These are phyloP conservation scores for Trametes polyzona DNA, from an alignment of 1,284 basidiomycete genomes.

Conservation along the genomic window DNA sequence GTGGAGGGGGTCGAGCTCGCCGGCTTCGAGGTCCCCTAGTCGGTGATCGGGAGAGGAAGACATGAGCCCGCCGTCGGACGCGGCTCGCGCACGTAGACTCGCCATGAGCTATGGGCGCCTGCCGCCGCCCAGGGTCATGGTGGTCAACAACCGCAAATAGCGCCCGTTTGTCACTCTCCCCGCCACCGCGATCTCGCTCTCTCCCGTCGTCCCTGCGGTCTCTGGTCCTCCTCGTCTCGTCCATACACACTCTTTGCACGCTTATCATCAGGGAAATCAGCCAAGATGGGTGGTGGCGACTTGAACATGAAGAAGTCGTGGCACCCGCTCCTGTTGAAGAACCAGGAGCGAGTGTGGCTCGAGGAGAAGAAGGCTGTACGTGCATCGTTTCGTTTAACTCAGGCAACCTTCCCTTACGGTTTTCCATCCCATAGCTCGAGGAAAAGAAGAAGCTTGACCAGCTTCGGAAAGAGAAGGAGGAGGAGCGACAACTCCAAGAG, in stretches of 20 bases:
- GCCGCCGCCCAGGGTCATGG: background rate
- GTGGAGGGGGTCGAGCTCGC: slow-evolving; percentile 38
- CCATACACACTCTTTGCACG: slow-evolving; percentile 15
- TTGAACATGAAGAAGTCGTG: slow-evolving; percentile 98
- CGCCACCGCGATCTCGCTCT: slow-evolving; percentile 7
- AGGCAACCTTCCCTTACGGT: background rate
- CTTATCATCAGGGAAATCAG: slow-evolving; percentile 30
- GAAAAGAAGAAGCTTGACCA: slow-evolving; percentile 99
- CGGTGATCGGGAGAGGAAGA: slow-evolving; percentile 33
- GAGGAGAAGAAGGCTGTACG: slow-evolving; percentile 94
- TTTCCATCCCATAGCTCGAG: slow-evolving; percentile 70
- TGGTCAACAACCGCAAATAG: slow-evolving; percentile 26
- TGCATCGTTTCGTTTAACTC: slow-evolving; percentile 19
- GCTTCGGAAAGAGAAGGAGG: slow-evolving; percentile 95
- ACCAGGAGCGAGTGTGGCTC: slow-evolving; percentile 99
- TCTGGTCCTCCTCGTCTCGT: slow-evolving; percentile 9
- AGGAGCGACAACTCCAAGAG: slow-evolving; percentile 96
- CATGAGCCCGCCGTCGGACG: slow-evolving; percentile 31
- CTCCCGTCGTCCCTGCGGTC: slow-evolving; percentile 1
- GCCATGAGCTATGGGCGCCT: slow-evolving; percentile 19
- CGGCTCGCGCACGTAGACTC: slow-evolving; percentile 26
- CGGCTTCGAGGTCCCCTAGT: slow-evolving; percentile 41
- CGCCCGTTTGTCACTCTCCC: slow-evolving; percentile 11
- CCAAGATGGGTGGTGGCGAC: slow-evolving; percentile 94
- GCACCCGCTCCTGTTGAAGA: slow-evolving; percentile 97